A percentile compares a stretch with the other conserved stretches of the same genome.
These are phyloP conservation scores for Theobroma grandiflorum DNA, from an alignment of 441 rosid genomes.

Conservation along the genomic window DNA sequence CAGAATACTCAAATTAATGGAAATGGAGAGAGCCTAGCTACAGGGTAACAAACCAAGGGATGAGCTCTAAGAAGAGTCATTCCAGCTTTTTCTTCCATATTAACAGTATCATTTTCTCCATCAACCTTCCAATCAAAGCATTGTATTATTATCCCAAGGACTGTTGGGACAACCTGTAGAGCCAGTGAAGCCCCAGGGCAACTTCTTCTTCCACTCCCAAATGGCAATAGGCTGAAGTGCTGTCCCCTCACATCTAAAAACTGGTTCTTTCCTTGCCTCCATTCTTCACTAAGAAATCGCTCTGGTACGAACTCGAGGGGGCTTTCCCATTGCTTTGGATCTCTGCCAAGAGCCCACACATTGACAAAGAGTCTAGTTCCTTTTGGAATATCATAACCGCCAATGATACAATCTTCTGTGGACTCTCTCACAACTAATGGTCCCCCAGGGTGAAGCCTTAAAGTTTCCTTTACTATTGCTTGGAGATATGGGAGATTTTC, in stretches of 20 bases:
- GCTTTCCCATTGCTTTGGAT: constrained; percentile 62
- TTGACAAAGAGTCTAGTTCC: constrained; percentile 65
- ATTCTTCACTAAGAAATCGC: constrained; percentile 53
- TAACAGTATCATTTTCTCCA: constrained; percentile 40
- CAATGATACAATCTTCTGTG: constrained; percentile 50
- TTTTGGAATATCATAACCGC: constrained; percentile 61
- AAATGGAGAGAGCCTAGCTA: constrained; percentile 46
- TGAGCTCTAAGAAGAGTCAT: constrained; percentile 56
- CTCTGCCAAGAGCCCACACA: constrained; percentile 65
- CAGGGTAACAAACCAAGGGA: constrained; percentile 57
- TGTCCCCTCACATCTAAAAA: constrained; percentile 57
- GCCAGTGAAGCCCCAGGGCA: constrained; percentile 71
- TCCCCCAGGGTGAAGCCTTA: constrained; percentile 77
- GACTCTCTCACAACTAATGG: constrained; percentile 69
- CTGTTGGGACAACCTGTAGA: constrained; percentile 50
- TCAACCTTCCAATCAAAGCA: constrained; percentile 52
- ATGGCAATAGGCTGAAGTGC: constrained; percentile 53
- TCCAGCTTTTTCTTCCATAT: constrained; percentile 68
- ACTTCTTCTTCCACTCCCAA: constrained; percentile 77
- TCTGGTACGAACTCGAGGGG: constrained; percentile 68
- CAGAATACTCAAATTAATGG: constrained; percentile 15
- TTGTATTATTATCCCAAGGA: constrained; percentile 57
- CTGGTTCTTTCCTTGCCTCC: constrained; percentile 44
- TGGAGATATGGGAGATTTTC: constrained; percentile 60
- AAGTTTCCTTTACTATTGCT: constrained; percentile 61